A percentile compares a stretch with the other conserved stretches of the same genome.
phyloP scores from a whole-genome alignment of 2,329 filamentous ascomycete genomes.

The Cladosporium austrohemisphaericum region DNA sequence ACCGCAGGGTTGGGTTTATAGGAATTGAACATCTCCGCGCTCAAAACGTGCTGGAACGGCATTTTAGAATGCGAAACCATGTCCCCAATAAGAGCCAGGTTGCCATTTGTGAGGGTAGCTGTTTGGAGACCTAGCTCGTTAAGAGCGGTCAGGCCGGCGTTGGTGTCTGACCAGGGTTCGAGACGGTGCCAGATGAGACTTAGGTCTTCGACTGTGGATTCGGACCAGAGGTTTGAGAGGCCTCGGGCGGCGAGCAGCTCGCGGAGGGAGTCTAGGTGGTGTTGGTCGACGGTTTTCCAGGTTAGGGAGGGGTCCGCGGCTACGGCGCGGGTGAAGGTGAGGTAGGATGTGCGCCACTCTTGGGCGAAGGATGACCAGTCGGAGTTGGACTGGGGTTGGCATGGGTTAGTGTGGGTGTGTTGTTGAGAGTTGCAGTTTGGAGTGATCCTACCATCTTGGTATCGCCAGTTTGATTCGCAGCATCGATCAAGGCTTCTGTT shows the following conservation, averaged over 20 bases:
- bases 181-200: slow-evolving; percentile 70
- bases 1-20: slow-evolving; percentile 70
- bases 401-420: background rate
- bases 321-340: slow-evolving; percentile 50
- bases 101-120: slow-evolving; percentile 72
- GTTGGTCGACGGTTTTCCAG: slow-evolving; percentile 70
- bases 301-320: slow-evolving; percentile 40
- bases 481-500: slow-evolving; percentile 53
- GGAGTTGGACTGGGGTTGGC: slow-evolving; percentile 36
- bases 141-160: slow-evolving; percentile 50
- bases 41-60: slow-evolving; percentile 60
- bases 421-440: background rate
- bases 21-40: slow-evolving; percentile 65
- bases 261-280: slow-evolving; percentile 62
- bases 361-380: slow-evolving; percentile 66
- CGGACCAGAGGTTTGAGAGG: slow-evolving; percentile 52
- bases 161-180: slow-evolving; percentile 64
- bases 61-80: slow-evolving; percentile 57
- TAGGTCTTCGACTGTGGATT: slow-evolving; percentile 36
- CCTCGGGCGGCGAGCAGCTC: slow-evolving; percentile 53
- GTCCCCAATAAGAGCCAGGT: slow-evolving; percentile 62
- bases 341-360: slow-evolving; percentile 61
- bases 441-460: background rate
- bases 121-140: slow-evolving; percentile 51
- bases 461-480: slow-evolving; percentile 36